Evolutionary conservation across 345 rosid genomes (phyloP), one percentile per base, ranked within the genome.

Genomic region (Rhodomyrtus tomentosa): DNA sequence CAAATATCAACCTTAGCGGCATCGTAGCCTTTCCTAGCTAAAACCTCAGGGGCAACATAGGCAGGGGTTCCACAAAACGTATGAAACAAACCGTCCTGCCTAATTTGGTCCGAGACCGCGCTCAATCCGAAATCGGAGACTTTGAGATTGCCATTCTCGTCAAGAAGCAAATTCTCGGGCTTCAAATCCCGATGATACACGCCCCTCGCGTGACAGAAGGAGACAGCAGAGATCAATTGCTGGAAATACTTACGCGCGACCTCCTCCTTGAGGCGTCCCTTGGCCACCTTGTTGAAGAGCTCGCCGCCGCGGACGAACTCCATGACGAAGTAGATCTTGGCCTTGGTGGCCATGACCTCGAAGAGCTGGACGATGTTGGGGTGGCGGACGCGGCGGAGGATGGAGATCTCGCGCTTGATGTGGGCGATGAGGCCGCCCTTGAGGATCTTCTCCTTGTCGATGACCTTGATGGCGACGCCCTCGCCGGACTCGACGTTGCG

Each of bases 71-170:
- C 99, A 11, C 99, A 96, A 24, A 93, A 93, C 55, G 99, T 96
- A 51, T 96, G 99, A 81, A 95, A 95, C 86, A 91, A 88, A 13
- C 96, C 96, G 20, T 93, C 96, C 50, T 90, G 93, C 27, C 93
- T 86, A 48, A 92, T 92, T 87, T 93, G 96, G 80, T 93, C 96
- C 12, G 95, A 91, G 68, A 95, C 94, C 8, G 98, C 94, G 27
- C 98, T 94, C 22, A 96, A 90, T 27, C 98, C 98, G 83, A 96
- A 96, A 90, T 96, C 99, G 1, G 99, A 93, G 36, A 96, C 95
- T 56, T 96, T 96, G 10, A 96, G 88, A 68, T 93, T 82, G 14
- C 96, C 99, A 54, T 90, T 87, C 7, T 92, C 94, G 82, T 96
- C 99, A 3, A 96, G 90, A 42, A 96, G 92, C 3, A 95, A 90